A percentile compares a stretch with the other conserved stretches of the same genome.
phyloP scores from a whole-genome alignment of 306 rosid species.

The Abrus pulchellus region DNA sequence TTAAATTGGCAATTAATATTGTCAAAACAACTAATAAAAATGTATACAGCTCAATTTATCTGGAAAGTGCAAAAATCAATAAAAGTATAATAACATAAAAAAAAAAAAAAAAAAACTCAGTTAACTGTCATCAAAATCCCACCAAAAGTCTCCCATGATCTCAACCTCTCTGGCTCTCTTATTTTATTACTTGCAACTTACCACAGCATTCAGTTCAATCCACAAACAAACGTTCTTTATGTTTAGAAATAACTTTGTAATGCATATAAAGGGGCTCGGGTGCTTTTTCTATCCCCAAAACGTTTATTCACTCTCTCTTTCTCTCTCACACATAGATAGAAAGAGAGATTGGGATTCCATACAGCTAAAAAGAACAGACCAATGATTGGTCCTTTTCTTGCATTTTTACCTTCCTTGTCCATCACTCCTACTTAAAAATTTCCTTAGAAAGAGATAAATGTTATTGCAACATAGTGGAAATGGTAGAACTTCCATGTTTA shows the following conservation, averaged over 20 bases:
- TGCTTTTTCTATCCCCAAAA: conserved; percentile 37
- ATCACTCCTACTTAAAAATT: conserved; percentile 57
- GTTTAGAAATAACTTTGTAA: conserved; percentile 29
- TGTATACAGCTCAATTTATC: conserved; percentile 46
- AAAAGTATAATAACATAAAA: conserved; percentile 23
- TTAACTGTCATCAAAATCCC: conserved; percentile 43
- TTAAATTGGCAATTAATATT: conserved; percentile 31
- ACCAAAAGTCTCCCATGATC: conserved; percentile 43
- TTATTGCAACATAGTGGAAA: conserved; percentile 43
- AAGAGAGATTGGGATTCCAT: conserved; percentile 59
- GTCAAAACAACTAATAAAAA: conserved; percentile 44
- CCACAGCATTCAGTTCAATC: conserved; percentile 29
- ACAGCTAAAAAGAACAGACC: conserved; percentile 70
- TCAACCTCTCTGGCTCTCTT: conserved; percentile 38
- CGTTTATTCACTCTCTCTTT: conserved; percentile 2
- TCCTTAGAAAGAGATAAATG: conserved; percentile 43
- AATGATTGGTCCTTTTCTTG: conserved; percentile 67
- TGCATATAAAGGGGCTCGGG: conserved; percentile 23
- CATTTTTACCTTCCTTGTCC: conserved; percentile 69
- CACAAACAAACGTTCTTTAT: conserved; percentile 9
- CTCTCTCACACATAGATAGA: conserved; percentile 8
- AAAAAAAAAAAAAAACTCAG: conserved; percentile 7
- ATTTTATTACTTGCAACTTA: conserved; percentile 35
- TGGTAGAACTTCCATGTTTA: conserved; percentile 53
- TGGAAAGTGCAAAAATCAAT: conserved; percentile 46